Evolutionary conservation across 495 filamentous ascomycete genomes (phyloP), one percentile per base, ranked within the genome.

Genomic region (Penicillium argentinense): DNA sequence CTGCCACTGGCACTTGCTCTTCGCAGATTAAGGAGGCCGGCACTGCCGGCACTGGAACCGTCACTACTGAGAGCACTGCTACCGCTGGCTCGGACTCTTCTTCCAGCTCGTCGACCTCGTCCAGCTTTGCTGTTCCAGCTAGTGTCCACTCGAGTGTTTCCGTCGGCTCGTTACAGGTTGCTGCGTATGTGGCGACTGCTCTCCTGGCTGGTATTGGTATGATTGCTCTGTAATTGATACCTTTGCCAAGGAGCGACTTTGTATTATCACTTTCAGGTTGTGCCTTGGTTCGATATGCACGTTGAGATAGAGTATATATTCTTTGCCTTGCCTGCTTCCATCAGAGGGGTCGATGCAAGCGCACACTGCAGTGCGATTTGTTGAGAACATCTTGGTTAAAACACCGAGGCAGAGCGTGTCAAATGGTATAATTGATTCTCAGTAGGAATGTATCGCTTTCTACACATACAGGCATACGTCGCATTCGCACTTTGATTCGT

Each of bases 191-290:
- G 14, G 60, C 82, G 13, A 76, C 76, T 22, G 88, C 87, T 25
- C 71, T 80, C 59, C 57, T 81, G n/a, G 76, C 83, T 26, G 89
- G 87, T 53, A 76, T 78, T 44, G 80, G 74, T 22, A 89, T 95
- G 86, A 67, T 91, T 30, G 53, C 88, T 45, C 61, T 93, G 60
- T 93, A 83, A 75, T 21, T 21, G n/a, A n/a, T n/a, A n/a, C 36
- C 11, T 30, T 17, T 2, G 8, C 25, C 25, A 5, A 28, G 25
- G 25, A 28, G 5, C 12, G 5, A 6, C 12, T 28, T 28, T 5
- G 25, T 28, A 12, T 28, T 12, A 6, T 6, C 25, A 28, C 25
- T 5, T n/a, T n/a, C n/a, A n/a, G n/a, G n/a, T n/a, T n/a, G n/a
- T n/a, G n/a, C n/a, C n/a, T n/a, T n/a, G n/a, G n/a, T n/a, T n/a